Evolutionary conservation across 345 rosid species (phyloP), one percentile per base, ranked within the genome.

Genomic region (Moricandia arvensis): DNA sequence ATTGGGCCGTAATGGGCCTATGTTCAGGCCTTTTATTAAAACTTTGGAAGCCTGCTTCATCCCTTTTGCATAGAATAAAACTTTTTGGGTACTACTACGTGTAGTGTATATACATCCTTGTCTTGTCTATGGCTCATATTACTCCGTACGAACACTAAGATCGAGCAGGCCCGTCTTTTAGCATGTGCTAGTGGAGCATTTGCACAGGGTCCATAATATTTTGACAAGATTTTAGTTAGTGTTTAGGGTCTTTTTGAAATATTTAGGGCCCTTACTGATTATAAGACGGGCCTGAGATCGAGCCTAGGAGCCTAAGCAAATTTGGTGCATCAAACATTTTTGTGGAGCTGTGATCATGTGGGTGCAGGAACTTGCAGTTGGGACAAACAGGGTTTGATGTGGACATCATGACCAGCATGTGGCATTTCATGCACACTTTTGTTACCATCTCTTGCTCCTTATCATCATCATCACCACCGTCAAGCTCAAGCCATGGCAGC

Each of bases 291-390:
- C n/a, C n/a, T n/a, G n/a, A n/a, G n/a, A n/a, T n/a, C n/a, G 53
- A 65, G 43, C 24, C 72, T 87, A 89, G 68, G 59, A 90, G 87
- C 63, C 83, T 80, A 75, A 89, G 85, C 71, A 86, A 55, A 73
- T 62, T 79, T 68, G 82, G 62, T 60, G 72, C n/a, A 83, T 81
- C 82, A 83, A 87, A 85, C 29, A 83, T 75, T 21, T 80, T 78
- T 10, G 85, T 79, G 58, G 83, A 58, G 77, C 64, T 75, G 41
- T 87, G 93, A 58, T 85, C 86, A 6, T 77, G 82, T 53, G 93
- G 87, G 82, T 93, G 95, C 85, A 91, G 75, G 86, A 91, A 93
- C 75, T 93, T 93, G 91, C 98, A 93, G 79, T 88, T 93, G 26
- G 98, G 98, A 72, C 98, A 93, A 1, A 87, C 79, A 31, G 90